A percentile compares a stretch with the other conserved stretches of the same genome.
These are phyloP conservation scores for Ambispora gerdemannii DNA, from an alignment of 192 early-diverging fungal species.

Conservation along the genomic window DNA sequence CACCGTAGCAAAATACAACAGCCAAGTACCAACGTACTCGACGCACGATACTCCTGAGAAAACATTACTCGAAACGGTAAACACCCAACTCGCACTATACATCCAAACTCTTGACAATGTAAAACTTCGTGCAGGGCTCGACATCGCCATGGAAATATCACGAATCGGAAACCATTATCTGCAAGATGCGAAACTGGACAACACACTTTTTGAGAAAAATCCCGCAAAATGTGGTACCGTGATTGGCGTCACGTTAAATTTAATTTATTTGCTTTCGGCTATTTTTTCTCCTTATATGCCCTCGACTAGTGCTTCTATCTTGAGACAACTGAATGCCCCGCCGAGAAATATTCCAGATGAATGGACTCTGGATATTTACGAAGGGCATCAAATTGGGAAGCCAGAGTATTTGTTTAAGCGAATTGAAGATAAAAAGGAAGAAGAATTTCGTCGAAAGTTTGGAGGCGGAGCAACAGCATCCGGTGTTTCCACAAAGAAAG, in stretches of 20 bases:
- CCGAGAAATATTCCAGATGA: slow-evolving; percentile 71
- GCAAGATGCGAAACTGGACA: slow-evolving; percentile 91
- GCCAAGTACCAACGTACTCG: slow-evolving; percentile 64
- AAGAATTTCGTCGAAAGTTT: slow-evolving; percentile 76
- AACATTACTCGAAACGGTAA: slow-evolving; percentile 78
- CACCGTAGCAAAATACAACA: slow-evolving; percentile 84
- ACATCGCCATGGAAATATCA: slow-evolving; percentile 90
- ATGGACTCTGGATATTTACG: slow-evolving; percentile 71
- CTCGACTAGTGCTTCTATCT: slow-evolving; percentile 72
- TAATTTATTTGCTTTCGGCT: slow-evolving; percentile 86
- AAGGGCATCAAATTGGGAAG: slow-evolving; percentile 80
- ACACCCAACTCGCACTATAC: slow-evolving; percentile 72
- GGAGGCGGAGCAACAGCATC: slow-evolving; percentile 52
- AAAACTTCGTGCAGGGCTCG: slow-evolving; percentile 80
- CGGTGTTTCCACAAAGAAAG: no score
- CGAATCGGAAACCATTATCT: slow-evolving; percentile 92
- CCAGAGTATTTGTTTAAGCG: slow-evolving; percentile 88
- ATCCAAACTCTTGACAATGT: slow-evolving; percentile 75
- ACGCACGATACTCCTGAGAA: slow-evolving; percentile 59
- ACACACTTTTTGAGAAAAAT: slow-evolving; percentile 75
- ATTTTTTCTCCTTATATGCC: slow-evolving; percentile 94
- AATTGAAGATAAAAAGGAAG: slow-evolving; percentile 83
- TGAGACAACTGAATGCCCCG: slow-evolving; percentile 81
- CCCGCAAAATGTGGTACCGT: slow-evolving; percentile 85
- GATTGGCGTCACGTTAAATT: slow-evolving; percentile 74